Percentiles rank a stretch among this genome's conserved stretches.
phyloP scores from a whole-genome alignment of 2,329 filamentous ascomycete genomes.

The Colletotrichum sublineola region DNA sequence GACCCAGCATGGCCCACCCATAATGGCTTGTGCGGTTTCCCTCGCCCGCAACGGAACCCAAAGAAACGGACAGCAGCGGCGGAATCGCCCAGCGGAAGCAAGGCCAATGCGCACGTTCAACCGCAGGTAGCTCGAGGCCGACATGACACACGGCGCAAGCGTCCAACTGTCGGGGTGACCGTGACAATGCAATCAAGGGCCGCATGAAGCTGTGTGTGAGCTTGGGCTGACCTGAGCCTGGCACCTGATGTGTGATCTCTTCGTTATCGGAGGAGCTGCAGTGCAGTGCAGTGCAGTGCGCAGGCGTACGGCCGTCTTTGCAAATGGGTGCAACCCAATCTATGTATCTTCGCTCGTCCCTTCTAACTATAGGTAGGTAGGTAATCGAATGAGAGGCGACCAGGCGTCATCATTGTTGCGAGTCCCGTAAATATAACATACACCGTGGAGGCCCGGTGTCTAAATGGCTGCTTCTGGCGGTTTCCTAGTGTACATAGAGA shows the following conservation, averaged over 20 bases:
- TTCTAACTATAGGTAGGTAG: no score
- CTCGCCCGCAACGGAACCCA: constrained; percentile 28
- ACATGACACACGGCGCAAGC: constrained; percentile 10
- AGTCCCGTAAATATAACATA: no score
- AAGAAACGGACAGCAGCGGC: constrained; percentile 15
- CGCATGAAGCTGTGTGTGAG: neutral
- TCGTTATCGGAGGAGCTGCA: constrained; percentile 31
- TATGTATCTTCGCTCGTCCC: no score
- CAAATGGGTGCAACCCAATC: constrained; percentile 16
- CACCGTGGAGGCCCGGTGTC: neutral
- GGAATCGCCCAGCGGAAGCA: neutral
- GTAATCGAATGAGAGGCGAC: no score
- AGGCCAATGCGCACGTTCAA: neutral
- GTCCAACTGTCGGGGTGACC: constrained; percentile 2
- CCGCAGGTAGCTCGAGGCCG: neutral
- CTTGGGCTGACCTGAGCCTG: neutral
- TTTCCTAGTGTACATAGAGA: no score
- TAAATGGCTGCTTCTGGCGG: neutral
- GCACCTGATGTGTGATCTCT: neutral
- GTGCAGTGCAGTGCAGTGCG: constrained; percentile 4
- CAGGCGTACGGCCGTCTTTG: constrained; percentile 4
- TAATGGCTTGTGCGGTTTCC: constrained; percentile 13
- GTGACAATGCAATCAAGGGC: constrained; percentile 1
- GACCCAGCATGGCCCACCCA: constrained; percentile 14
- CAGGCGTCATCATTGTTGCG: no score